A percentile compares a stretch with the other conserved stretches of the same genome.
Evolutionary conservation across 2,329 filamentous ascomycete genomes (phyloP).

Genomic region (Xylaria sp.): DNA sequence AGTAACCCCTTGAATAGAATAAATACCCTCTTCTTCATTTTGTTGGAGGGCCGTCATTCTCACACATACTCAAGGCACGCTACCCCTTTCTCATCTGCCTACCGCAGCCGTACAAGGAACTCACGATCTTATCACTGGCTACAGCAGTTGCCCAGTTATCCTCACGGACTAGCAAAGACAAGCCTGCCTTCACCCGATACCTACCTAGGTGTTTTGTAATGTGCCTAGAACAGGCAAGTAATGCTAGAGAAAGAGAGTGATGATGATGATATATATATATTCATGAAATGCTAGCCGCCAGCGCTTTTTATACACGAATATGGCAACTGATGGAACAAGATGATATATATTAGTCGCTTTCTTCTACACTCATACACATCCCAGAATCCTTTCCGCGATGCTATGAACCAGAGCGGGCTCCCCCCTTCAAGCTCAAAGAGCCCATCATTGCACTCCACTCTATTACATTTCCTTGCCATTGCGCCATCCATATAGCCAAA

Average conservation of each 20-base stretch:
- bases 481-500: slow-evolving; percentile 22
- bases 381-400: slow-evolving; percentile 13
- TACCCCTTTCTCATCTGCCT: background rate
- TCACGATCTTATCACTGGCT: background rate
- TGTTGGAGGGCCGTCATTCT: too few relatives aligned
- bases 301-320: background rate
- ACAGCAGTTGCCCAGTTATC: background rate
- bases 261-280: background rate
- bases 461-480: slow-evolving; percentile 27
- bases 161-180: background rate
- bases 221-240: background rate
- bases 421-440: slow-evolving; percentile 14
- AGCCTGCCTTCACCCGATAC: background rate
- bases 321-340: slow-evolving; percentile 11
- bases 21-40: too few relatives aligned
- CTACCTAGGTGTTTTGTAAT: background rate
- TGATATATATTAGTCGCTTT: slow-evolving; percentile 38
- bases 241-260: background rate
- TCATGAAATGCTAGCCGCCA: background rate
- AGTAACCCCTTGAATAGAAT: too few relatives aligned
- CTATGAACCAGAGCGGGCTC: slow-evolving; percentile 1
- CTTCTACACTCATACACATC: slow-evolving; percentile 29
- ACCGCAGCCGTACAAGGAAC: background rate
- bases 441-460: slow-evolving; percentile 9
- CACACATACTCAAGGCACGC: too few relatives aligned